Evolutionary conservation across 495 filamentous ascomycete species (phyloP), one percentile per base, ranked within the genome.

Genomic region (Viridothelium virens): DNA sequence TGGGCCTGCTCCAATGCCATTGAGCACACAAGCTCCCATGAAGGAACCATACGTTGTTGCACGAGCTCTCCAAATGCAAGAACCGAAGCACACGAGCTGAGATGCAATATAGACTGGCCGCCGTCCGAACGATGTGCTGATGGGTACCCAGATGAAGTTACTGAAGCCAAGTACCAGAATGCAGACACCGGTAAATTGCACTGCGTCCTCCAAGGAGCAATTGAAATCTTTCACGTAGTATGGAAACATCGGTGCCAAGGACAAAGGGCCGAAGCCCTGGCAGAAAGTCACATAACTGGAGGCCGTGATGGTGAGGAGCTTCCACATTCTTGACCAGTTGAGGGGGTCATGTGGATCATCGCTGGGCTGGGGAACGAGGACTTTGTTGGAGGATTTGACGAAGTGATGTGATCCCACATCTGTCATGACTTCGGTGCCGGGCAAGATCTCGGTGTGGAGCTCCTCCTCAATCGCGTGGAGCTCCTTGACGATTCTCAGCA

Each of bases 141-240:
- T 77, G 2, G 86, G 85, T 61, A 86, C 82, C 73, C 75, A 76
- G 39, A 88, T 77, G 73, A 86, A 87, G 65, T 87, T 87, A 64
- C 83, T 84, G 67, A 86, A 87, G 0, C 85, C 86, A 1, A 87
- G 76, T 0, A 86, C 82, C 38, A 87, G 72, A 63, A 87, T 87
- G 56, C 81, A 82, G 9, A 86, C 79, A n/a, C 86, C 85, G 37
- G 84, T 85, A 61, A 84, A 76, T 65, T 82, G 76, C 41, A 78
- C 77, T 25, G 82, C 83, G 50, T 78, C 75, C 1, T 81, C 71
- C 11, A 87, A 69, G 38, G 77, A 78, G n/a, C 79, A 79, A 48
- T 85, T 61, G 72, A 87, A 87, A 46, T 80, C 79, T 72, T 80
- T 69, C 70, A 86, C 83, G 70, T 85, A 77, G 47, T 82, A 71